These are phyloP conservation scores for Nigrospora oryzae DNA, from an alignment of 2,329 filamentous ascomycete species.

Conservation along the genomic window DNA sequence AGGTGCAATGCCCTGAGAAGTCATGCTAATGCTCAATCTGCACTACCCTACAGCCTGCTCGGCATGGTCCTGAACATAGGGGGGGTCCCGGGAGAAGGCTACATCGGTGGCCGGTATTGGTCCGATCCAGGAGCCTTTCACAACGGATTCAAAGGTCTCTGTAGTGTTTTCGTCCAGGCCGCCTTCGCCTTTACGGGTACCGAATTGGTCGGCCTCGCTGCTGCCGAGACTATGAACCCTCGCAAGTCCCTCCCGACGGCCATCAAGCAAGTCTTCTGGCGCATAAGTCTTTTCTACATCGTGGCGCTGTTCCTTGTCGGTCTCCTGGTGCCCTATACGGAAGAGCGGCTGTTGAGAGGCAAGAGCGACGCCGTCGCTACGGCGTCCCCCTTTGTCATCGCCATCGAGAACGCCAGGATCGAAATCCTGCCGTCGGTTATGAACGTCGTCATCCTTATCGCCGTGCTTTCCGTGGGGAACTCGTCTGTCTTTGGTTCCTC, in stretches of 20 bases:
- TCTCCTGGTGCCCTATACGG: conserved; percentile 22
- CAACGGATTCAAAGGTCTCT: conserved; percentile 77
- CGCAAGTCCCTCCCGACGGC: conserved; percentile 54
- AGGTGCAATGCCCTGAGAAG: background rate
- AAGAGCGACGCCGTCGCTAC: conserved; percentile 17
- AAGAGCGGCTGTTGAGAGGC: conserved; percentile 20
- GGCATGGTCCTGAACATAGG: conserved; percentile 81
- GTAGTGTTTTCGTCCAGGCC: conserved; percentile 44
- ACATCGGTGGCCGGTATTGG: conserved; percentile 78
- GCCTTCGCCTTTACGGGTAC: conserved; percentile 40
- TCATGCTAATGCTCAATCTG: conserved; percentile 1
- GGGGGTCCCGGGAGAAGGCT: conserved; percentile 62
- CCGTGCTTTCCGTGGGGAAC: conserved; percentile 86
- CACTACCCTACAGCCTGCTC: conserved; percentile 51
- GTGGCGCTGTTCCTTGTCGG: conserved; percentile 46
- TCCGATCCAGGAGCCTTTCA: conserved; percentile 72
- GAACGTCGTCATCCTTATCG: conserved; percentile 90
- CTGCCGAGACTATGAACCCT: conserved; percentile 54
- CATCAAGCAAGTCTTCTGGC: conserved; percentile 60
- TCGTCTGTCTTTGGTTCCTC: conserved; percentile 87
- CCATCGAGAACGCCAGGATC: conserved; percentile 72
- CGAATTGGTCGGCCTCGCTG: conserved; percentile 32
- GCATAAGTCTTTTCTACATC: conserved; percentile 59
- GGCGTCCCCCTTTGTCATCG: conserved; percentile 79
- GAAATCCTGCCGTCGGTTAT: conserved; percentile 72